Conservation (phyloP, 208 protist species). For the Porcisia hertigi region DNA sequence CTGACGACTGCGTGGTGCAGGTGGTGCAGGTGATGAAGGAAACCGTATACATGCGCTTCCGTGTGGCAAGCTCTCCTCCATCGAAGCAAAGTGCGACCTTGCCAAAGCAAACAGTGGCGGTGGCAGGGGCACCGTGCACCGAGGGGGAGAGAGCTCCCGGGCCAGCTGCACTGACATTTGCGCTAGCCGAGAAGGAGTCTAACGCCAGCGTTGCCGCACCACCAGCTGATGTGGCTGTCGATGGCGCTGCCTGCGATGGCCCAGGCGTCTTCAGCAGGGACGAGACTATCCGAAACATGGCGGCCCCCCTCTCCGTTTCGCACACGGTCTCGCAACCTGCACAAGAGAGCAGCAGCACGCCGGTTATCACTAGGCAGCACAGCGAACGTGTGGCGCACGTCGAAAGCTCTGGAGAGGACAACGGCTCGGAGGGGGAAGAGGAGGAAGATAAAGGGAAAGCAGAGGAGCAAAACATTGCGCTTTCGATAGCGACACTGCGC, state of each 20-base stretch:
- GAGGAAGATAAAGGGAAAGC: conserved; percentile 1
- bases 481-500: conserved; percentile 28
- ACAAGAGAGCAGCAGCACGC: conserved; percentile 1
- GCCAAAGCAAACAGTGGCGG: background rate
- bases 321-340: background rate
- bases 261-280: background rate
- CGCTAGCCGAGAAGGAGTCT: background rate
- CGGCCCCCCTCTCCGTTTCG: background rate
- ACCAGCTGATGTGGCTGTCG: background rate
- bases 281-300: background rate
- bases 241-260: background rate
- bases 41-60: conserved; percentile 69
- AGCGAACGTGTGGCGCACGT: conserved; percentile 1
- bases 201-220: background rate
- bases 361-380: background rate
- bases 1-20: conserved; percentile 69
- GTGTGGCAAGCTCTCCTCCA: background rate
- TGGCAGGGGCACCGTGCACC: background rate
- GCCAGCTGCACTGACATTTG: background rate
- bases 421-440: background rate
- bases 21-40: conserved; percentile 73
- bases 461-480: conserved; percentile 14
- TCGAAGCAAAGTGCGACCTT: background rate
- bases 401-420: background rate
- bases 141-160: background rate